Conservation (phyloP, 352 stramenopile genomes). For the Pythium vanterpoolii region DNA sequence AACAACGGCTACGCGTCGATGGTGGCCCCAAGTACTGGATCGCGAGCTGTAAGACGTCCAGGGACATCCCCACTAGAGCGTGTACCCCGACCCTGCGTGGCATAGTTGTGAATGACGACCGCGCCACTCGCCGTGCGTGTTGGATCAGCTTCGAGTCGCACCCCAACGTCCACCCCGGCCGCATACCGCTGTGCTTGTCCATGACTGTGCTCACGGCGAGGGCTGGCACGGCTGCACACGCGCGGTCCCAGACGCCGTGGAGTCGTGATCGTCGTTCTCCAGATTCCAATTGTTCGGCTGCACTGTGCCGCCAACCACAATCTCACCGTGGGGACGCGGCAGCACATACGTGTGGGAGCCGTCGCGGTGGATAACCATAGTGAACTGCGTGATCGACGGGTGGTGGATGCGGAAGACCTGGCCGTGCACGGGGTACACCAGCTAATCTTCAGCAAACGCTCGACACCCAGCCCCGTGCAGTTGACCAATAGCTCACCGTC, state of each 20-base stretch:
- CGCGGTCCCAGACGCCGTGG: conserved; percentile 48
- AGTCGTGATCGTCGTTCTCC: conserved; percentile 39
- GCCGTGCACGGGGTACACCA: conserved; percentile 50
- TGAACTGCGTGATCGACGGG: conserved; percentile 45
- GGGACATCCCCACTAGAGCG: conserved; percentile 66
- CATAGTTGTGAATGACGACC: conserved; percentile 70
- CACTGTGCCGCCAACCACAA: conserved; percentile 63
- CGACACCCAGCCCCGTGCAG: conserved; percentile 44
- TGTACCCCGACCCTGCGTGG: conserved; percentile 63
- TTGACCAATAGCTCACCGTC: conserved; percentile 57
- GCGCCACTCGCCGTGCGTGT: conserved; percentile 32
- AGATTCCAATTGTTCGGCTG: conserved; percentile 56
- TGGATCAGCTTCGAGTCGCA: conserved; percentile 45
- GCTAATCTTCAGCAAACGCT: conserved; percentile 39
- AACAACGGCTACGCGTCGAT: conserved; percentile 5
- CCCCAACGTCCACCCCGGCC: conserved; percentile 36
- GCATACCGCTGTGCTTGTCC: conserved; percentile 36
- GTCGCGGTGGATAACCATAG: conserved; percentile 39
- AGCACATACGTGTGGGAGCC: conserved; percentile 67
- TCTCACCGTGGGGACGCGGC: conserved; percentile 49
- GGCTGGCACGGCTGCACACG: conserved; percentile 35
- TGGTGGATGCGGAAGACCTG: conserved; percentile 40
- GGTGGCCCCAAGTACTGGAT: conserved; percentile 15
- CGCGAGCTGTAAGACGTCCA: conserved; percentile 41
- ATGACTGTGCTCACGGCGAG: conserved; percentile 43